Conservation (phyloP, 75 land plant species). For the Adiantum capillusveneris region DNA sequence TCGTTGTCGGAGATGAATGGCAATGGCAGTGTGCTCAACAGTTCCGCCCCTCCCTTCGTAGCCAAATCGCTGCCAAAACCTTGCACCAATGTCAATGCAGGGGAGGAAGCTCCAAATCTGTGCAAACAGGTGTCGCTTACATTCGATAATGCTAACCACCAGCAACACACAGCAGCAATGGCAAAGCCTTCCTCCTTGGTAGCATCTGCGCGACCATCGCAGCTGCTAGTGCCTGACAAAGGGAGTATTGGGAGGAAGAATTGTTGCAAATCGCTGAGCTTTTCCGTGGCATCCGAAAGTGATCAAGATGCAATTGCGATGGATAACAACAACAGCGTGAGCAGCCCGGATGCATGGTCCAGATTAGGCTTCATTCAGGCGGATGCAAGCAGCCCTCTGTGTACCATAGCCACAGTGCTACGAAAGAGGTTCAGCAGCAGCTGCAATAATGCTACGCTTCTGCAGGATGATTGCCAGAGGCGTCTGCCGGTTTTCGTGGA, state of each 20-base stretch:
- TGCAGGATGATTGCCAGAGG: constrained; percentile 23
- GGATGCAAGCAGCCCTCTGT: constrained; percentile 16
- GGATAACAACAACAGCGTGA: constrained; percentile 10
- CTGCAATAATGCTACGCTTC: constrained; percentile 25
- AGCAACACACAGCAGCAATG: not conserved
- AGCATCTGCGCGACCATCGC: not conserved
- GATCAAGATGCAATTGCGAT: not conserved
- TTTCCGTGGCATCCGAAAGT: not conserved
- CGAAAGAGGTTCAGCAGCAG: constrained; percentile 40
- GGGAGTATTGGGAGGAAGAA: not conserved
- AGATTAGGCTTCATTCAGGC: constrained; percentile 19
- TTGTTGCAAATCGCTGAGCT: constrained; percentile 5
- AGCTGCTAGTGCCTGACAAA: not conserved
- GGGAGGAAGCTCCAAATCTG: no score
- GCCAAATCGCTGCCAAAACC: not conserved
- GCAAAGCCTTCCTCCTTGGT: not conserved
- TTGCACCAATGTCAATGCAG: not conserved
- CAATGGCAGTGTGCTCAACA: not conserved
- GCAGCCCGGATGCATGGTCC: constrained; percentile 34
- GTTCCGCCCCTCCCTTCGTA: constrained; percentile 1
- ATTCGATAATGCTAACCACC: not conserved
- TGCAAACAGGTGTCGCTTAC: not conserved
- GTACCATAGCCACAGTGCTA: constrained; percentile 43
- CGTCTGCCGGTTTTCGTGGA: constrained; percentile 74
- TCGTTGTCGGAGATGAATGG: not conserved